Evolutionary conservation across 129 eudicot species (phyloP), one percentile per base, ranked within the genome.

Genomic region (Mikania micrantha): DNA sequence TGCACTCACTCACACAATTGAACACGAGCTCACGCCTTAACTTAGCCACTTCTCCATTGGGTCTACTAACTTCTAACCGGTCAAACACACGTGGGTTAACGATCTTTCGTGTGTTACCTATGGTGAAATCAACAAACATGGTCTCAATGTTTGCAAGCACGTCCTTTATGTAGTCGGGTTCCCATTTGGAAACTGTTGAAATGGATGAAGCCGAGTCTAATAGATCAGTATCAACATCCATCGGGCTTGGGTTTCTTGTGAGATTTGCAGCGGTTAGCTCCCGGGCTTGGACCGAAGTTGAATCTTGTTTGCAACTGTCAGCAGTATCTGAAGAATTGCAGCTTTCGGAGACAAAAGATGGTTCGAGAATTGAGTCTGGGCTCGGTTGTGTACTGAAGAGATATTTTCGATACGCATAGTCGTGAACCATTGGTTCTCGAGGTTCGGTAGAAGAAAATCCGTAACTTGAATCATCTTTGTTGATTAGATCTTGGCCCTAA

Each of bases 161-260:
- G 31, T 67, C 74, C 16, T 79, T 86, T 1, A 89, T 74, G 25
- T 88, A 93, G 6, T 77, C 85, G 10, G 88, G 85, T 58, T 88
- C 92, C 91, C 92, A 88, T 24, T 47, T 74, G 11, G 68, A 35
- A 25, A 50, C 53, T 1, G 66, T 22, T 36, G 83, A 76, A 70
- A 81, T 62, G 31, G 96, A 88, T 42, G 91, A 83, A 25, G 96
- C 98, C 0, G 98, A 88, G 80, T 91, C 98, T 29, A 82, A 73
- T 60, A 82, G 68, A 57, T 91, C 98, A 20, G 85, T 22, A 49
- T 90, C 91, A 10, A 71, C 45, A 39, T 79, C 94, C 75, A 66
- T 70, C 8, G 81, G 70, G 53, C 54, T 72, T 8, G 67, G 44
- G 63, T 67, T 84, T 25, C 16, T 5, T 50, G 66, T 68, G 64